phyloP scores from a whole-genome alignment of 805 yeast genomes.

The Ogataea trehalophila region DNA sequence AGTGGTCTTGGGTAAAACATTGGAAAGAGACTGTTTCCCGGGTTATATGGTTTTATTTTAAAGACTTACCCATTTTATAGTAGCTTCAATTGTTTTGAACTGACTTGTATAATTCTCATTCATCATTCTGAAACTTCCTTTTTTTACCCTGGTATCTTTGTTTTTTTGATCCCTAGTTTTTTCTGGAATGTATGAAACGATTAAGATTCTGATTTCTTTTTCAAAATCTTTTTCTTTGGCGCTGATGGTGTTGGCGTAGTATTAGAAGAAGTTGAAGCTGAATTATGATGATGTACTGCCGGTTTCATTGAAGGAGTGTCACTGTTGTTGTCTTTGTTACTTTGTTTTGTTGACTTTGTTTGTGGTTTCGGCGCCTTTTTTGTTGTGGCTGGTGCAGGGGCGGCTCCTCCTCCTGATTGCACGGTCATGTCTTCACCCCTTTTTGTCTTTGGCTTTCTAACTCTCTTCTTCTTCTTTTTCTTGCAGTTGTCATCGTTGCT shows the following conservation, averaged over 20 bases:
- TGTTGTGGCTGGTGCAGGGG: background rate
- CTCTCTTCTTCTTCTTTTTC: background rate
- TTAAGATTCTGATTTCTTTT: background rate
- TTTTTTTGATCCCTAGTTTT: too few relatives aligned
- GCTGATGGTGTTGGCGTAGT: background rate
- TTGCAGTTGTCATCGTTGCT: too few relatives aligned
- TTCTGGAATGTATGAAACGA: background rate
- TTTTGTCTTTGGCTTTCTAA: background rate
- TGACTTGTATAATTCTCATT: constrained; percentile 1
- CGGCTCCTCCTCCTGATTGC: background rate
- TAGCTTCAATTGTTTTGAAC: constrained; percentile 16
- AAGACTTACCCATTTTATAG: constrained; percentile 19
- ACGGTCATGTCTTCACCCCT: background rate
- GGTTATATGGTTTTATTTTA: background rate
- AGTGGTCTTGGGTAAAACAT: background rate
- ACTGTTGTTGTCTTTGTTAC: background rate
- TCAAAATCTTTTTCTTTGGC: background rate
- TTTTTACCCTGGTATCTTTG: too few relatives aligned
- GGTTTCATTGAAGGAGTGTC: background rate
- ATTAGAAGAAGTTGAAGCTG: background rate
- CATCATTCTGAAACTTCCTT: too few relatives aligned
- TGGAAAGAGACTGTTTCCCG: constrained; percentile 1
- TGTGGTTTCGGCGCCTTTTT: background rate
- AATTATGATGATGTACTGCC: background rate
- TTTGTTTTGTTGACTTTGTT: background rate